A percentile compares a stretch with the other conserved stretches of the same genome.
Evolutionary conservation across 331 rosid species (phyloP).

Genomic region (Malus hybrid): DNA sequence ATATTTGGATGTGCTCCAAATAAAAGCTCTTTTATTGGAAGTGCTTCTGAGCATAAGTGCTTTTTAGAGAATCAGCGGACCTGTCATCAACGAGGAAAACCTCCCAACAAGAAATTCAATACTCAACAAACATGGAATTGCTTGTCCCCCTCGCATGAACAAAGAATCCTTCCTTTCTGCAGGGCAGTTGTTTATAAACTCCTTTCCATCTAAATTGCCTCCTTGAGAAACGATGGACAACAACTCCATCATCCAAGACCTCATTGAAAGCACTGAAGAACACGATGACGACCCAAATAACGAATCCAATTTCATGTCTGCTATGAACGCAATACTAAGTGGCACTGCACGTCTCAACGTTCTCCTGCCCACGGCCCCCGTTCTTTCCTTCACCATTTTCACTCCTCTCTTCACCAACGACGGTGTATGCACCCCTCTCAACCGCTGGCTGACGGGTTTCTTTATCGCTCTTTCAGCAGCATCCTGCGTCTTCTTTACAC

Average conservation of each 20-base stretch:
- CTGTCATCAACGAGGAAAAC: neutral
- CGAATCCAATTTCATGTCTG: conserved; percentile 33
- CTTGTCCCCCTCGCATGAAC: conserved; percentile 4
- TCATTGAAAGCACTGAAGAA: conserved; percentile 22
- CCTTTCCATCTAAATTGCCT: neutral
- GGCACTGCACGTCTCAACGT: conserved; percentile 62
- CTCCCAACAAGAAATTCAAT: neutral
- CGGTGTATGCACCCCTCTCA: conserved; percentile 33
- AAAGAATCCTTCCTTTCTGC: conserved; percentile 20
- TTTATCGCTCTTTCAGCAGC: conserved; percentile 39
- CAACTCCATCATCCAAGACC: conserved; percentile 23
- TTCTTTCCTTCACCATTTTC: conserved; percentile 55
- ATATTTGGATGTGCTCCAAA: neutral
- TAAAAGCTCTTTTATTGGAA: too few species aligned
- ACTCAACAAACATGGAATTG: neutral
- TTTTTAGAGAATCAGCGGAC: neutral
- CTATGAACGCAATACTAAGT: conserved; percentile 42
- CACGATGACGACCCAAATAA: conserved; percentile 22
- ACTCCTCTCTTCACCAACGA: conserved; percentile 54
- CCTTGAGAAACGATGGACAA: conserved; percentile 15
- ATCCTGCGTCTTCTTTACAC: conserved; percentile 52
- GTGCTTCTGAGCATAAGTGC: neutral
- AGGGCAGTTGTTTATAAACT: neutral
- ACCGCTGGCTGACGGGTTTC: conserved; percentile 39
- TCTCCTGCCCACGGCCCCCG: conserved; percentile 54